Evolutionary conservation across 1,139 yeast genomes (phyloP), one percentile per base, ranked within the genome.

Genomic region (Scheffersomyces stambukii): DNA sequence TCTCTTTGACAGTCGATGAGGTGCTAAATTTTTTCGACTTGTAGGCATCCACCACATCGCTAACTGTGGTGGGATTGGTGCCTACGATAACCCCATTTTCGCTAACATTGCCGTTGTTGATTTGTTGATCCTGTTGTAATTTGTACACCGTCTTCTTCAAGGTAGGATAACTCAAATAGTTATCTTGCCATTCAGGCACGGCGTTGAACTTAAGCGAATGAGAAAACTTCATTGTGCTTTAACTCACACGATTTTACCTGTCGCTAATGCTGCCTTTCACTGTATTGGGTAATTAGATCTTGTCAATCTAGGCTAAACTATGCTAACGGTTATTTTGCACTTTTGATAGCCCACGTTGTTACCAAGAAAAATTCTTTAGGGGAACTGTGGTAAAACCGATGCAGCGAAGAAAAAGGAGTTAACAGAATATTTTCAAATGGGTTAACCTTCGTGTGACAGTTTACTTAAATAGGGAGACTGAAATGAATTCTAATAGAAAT

Each of bases 181-280:
- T 57, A 32, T 81, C 76, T 30, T 79, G 69, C 89, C 91, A 81
- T 47, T 81, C 91, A 4, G 91, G 89, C 19, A 81, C 89, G 13
- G 85, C 83, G 52, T 81, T 81, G 56, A 81, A 79, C 54, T 80
- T 83, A 33, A 81, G 63, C 21, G 86, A 77, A 43, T 79, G 83
- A 28, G 81, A 70, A 52, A 81, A 81, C 64, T 81, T 81, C 91
- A 81, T 81, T n/a, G 25, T 12, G 15, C n/a, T n/a, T n/a, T n/a
- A 13, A n/a, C n/a, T n/a, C n/a, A n/a, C n/a, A n/a, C n/a, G n/a
- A n/a, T n/a, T n/a, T n/a, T n/a, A n/a, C n/a, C n/a, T n/a, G n/a
- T n/a, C n/a, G n/a, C n/a, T n/a, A n/a, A n/a, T n/a, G n/a, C n/a
- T n/a, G n/a, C n/a, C n/a, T n/a, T n/a, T n/a, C n/a, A n/a, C n/a